phyloP scores from a whole-genome alignment of 208 protist species.

The Crithidia mellificae region DNA sequence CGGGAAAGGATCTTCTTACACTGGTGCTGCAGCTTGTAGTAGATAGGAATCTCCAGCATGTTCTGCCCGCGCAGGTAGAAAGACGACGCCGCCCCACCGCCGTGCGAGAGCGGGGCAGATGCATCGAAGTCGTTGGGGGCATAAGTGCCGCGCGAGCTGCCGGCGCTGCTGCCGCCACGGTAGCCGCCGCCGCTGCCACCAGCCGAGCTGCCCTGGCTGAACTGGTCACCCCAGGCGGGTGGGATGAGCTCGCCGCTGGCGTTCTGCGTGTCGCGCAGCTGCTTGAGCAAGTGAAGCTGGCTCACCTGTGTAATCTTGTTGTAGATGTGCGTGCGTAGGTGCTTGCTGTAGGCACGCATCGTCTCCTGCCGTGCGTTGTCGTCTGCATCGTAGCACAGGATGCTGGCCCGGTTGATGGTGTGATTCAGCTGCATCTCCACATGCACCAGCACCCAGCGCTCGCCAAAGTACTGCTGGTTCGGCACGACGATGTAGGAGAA shows the following conservation, averaged over 20 bases:
- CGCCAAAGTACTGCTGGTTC: constrained; percentile 42
- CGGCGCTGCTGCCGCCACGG: constrained; percentile 16
- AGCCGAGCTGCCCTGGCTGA: constrained; percentile 27
- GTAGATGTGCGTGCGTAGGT: constrained; percentile 57
- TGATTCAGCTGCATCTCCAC: constrained; percentile 36
- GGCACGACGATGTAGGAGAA: constrained; percentile 61
- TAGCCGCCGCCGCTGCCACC: constrained; percentile 4
- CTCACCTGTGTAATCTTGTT: constrained; percentile 75
- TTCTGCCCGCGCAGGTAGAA: constrained; percentile 70
- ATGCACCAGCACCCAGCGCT: constrained; percentile 69
- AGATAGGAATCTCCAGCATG: constrained; percentile 80
- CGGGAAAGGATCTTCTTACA: constrained; percentile 76
- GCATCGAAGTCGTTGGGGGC: neutral
- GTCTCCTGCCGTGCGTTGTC: constrained; percentile 10
- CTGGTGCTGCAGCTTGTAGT: constrained; percentile 91
- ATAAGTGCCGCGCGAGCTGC: constrained; percentile 10
- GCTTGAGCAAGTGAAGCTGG: constrained; percentile 81
- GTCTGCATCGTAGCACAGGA: constrained; percentile 55
- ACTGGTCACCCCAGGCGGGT: constrained; percentile 81
- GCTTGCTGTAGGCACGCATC: constrained; percentile 30
- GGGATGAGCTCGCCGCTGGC: constrained; percentile 81
- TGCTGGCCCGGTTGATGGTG: constrained; percentile 32
- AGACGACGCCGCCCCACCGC: constrained; percentile 16
- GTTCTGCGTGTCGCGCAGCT: constrained; percentile 84
- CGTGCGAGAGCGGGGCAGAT: too few species aligned